Conservation (phyloP, 768 basidiomycete genomes). For the Macrolepiota fuliginosa region DNA sequence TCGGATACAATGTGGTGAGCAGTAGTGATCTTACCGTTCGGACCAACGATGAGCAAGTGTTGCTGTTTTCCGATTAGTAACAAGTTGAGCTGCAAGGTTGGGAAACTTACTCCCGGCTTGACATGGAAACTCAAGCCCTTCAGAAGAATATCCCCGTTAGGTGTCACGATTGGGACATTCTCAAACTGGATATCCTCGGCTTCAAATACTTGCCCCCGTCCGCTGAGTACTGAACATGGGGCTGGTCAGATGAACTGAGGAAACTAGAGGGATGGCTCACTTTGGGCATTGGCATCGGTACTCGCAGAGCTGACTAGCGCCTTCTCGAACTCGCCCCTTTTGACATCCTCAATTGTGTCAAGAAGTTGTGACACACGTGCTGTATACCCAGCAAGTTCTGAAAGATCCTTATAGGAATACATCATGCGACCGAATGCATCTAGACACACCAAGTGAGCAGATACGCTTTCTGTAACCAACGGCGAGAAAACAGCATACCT, state of each 20-base stretch:
- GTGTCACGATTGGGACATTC: conserved; percentile 92
- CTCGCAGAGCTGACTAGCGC: conserved; percentile 74
- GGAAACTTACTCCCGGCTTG: conserved; percentile 67
- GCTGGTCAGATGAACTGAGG: neutral
- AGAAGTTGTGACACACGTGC: conserved; percentile 85
- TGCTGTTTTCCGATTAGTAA: conserved; percentile 45
- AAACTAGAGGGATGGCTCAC: conserved; percentile 39
- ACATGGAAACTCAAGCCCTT: conserved; percentile 85
- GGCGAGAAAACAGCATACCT: conserved; percentile 36
- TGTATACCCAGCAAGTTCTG: conserved; percentile 95
- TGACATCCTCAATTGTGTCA: conserved; percentile 88
- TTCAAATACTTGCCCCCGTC: conserved; percentile 76
- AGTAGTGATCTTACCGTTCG: conserved; percentile 63
- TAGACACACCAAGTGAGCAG: conserved; percentile 18
- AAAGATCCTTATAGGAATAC: conserved; percentile 96
- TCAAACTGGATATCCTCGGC: conserved; percentile 92
- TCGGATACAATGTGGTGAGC: neutral
- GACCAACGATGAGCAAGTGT: conserved; percentile 91
- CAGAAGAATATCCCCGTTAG: conserved; percentile 92
- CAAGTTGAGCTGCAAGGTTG: neutral
- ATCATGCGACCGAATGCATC: conserved; percentile 96
- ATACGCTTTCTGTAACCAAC: neutral
- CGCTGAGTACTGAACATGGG: conserved; percentile 58
- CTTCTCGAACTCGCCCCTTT: conserved; percentile 84
- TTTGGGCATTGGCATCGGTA: conserved; percentile 70